phyloP scores from a whole-genome alignment of 1,284 basidiomycete species.

The Boletus sp. region DNA sequence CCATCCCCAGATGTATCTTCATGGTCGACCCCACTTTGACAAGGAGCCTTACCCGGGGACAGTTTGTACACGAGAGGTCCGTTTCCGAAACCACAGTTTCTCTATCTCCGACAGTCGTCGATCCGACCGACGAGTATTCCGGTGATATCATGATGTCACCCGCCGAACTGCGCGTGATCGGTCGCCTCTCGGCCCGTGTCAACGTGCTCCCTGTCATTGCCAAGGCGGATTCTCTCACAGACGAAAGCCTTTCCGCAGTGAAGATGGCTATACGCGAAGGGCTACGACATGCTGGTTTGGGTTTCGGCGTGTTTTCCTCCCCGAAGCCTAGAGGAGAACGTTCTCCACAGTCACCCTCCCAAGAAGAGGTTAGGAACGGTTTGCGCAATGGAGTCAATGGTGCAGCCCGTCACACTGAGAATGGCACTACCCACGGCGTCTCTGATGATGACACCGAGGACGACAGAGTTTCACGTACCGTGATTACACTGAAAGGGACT shows the following conservation, averaged over 20 bases:
- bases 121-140: conserved; percentile 45
- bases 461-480: conserved; percentile 57
- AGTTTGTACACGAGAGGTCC: conserved; percentile 47
- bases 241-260: conserved; percentile 59
- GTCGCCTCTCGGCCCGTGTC: conserved; percentile 61
- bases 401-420: conserved; percentile 18
- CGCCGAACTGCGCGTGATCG: conserved; percentile 72
- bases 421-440: conserved; percentile 29
- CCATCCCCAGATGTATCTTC: conserved; percentile 62
- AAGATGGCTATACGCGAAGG: conserved; percentile 66
- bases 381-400: conserved; percentile 27
- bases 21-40: conserved; percentile 74
- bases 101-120: conserved; percentile 34
- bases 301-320: conserved; percentile 70
- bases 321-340: conserved; percentile 25
- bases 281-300: conserved; percentile 58
- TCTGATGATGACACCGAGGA: conserved; percentile 40
- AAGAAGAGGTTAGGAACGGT: conserved; percentile 25
- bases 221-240: conserved; percentile 72
- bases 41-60: conserved; percentile 43
- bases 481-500: conserved; percentile 57
- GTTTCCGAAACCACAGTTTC: conserved; percentile 60
- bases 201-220: conserved; percentile 78
- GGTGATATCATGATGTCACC: conserved; percentile 60
- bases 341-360: conserved; percentile 11